Base-by-base conservation (phyloP, 2,329 filamentous ascomycete genomes). In the Tolypocladium inflatum region DNA sequence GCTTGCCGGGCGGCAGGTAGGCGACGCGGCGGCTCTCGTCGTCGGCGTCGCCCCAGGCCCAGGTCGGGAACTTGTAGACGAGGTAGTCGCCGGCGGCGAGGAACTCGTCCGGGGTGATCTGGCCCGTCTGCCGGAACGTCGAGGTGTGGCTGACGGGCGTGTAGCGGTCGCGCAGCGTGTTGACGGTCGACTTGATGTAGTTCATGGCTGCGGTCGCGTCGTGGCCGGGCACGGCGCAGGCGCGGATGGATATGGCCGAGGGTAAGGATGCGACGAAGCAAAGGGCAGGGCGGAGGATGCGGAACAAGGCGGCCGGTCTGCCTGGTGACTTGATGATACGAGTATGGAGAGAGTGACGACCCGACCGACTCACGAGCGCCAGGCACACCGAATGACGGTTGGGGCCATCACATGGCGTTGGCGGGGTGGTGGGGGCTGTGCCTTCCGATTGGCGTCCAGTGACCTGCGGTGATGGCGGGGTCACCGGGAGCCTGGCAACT, bases 51-150 rank as follows among this genome's bases (percentile, higher is more conserved):
- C 89, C 86, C 94, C 94, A 99, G 55, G 90, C 89, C 94, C 94
- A 99, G 59, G 93, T 96, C 10, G 93, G 94, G 76, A 99, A 99
- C 79, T 97, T 97, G 85, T 95, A 96, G 69, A 96, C 92, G 42
- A 99, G 86, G 73, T 97, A 99, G 78, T 99, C 94, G 66, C 94
- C 94, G 4, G 94, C 94, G 4, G 89, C 88, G 55, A 97, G 81
- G 74, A 99, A 99, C 80, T 99, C 94, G 70, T 97, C 93, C 21
- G 93, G 93, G 0, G 93, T 97, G 75, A 99, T 94, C 77, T 97
- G 90, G 64, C 94, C 94, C 5, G 92, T 96, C 67, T 85, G 83
- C 66, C 93, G 90, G 76, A 99, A 99, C 63, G 90, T 97, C 4
- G 93, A 97, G 56, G 86, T 95, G 73, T 96, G 87, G 60, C 85